A percentile compares a stretch with the other conserved stretches of the same genome.
Conservation (phyloP, 1,284 basidiomycete genomes). For the Moniliella sp. region DNA sequence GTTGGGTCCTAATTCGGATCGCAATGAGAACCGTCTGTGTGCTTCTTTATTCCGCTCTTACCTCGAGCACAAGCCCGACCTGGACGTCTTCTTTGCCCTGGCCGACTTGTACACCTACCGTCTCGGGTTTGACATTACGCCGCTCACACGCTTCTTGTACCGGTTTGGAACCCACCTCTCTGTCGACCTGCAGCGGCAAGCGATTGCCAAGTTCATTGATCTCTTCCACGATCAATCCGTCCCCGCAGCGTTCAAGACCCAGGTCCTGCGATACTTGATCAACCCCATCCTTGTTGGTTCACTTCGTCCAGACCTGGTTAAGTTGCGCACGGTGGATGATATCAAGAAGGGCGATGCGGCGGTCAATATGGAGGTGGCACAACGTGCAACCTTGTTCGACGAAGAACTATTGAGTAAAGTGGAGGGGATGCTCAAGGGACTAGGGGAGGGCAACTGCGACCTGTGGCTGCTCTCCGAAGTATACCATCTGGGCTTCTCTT, state of each 20-base stretch:
- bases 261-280: constrained; percentile 64
- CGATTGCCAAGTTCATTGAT: constrained; percentile 62
- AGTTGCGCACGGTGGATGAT: too few relatives aligned
- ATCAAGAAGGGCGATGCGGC: too few relatives aligned
- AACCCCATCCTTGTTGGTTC: constrained; percentile 70
- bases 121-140: constrained; percentile 59
- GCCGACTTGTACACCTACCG: constrained; percentile 61
- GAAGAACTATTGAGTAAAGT: neutral
- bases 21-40: constrained; percentile 31
- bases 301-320: neutral
- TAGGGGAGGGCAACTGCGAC: too few relatives aligned
- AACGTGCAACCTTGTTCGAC: neutral
- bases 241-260: constrained; percentile 59
- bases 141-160: constrained; percentile 69
- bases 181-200: constrained; percentile 58
- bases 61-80: constrained; percentile 47
- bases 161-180: constrained; percentile 36
- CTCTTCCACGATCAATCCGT: constrained; percentile 54
- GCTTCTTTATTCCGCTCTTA: too few relatives aligned
- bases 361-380: constrained; percentile 1
- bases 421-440: too few relatives aligned
- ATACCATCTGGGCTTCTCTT: too few relatives aligned
- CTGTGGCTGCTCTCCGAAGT: too few relatives aligned
- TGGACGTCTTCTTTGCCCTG: constrained; percentile 73
- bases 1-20: constrained; percentile 8